Percentiles rank a stretch among this genome's conserved stretches.
phyloP scores from a whole-genome alignment of 257 asterid genomes.

The Przewalskia tangutica region DNA sequence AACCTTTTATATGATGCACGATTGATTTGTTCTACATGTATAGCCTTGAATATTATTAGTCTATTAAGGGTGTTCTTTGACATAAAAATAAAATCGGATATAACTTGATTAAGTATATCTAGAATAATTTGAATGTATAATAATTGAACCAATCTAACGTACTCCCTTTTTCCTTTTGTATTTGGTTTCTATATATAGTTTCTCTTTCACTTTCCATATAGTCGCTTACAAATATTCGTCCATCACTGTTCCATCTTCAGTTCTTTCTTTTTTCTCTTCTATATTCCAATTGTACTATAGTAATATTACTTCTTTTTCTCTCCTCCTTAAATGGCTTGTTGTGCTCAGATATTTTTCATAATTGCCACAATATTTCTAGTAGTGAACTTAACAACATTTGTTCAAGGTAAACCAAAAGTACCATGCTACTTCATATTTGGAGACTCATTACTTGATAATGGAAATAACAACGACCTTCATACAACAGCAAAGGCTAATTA shows the following conservation, averaged over 20 bases:
- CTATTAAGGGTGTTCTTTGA: neutral
- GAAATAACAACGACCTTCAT: slow-evolving; percentile 10
- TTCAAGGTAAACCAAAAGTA: slow-evolving; percentile 8
- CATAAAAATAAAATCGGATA: too few relatives aligned
- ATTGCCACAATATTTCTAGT: neutral
- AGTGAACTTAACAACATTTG: neutral
- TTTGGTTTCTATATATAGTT: neutral
- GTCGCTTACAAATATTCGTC: neutral
- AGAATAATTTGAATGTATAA: neutral
- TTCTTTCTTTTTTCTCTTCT: neutral
- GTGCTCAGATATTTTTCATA: neutral
- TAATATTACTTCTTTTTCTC: neutral
- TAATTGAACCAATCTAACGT: too few relatives aligned
- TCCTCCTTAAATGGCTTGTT: neutral
- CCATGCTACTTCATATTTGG: slow-evolving; percentile 19
- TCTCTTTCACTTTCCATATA: neutral
- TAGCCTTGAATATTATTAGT: neutral
- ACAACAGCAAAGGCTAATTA: slow-evolving; percentile 12
- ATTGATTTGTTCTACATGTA: neutral
- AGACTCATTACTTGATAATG: slow-evolving; percentile 15
- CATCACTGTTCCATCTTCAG: neutral
- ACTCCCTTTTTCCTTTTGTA: too few relatives aligned
- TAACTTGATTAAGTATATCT: too few relatives aligned
- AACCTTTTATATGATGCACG: neutral
- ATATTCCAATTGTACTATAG: neutral